These are phyloP conservation scores for Boletales sp. DNA, from an alignment of 768 basidiomycete genomes.

Conservation along the genomic window DNA sequence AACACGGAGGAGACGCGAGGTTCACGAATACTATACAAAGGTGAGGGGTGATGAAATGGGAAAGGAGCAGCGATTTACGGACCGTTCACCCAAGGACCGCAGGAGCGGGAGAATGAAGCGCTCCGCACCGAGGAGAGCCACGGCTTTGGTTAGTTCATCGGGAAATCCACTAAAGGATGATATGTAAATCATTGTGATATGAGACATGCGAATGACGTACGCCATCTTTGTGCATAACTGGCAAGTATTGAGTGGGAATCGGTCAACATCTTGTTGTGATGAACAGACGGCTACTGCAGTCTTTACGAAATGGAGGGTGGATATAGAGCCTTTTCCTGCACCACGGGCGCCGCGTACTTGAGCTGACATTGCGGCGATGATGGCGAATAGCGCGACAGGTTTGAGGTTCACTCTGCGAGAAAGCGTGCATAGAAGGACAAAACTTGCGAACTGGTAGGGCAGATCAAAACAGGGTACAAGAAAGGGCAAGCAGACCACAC, in stretches of 20 bases:
- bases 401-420: constrained; percentile 63
- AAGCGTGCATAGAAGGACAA: constrained; percentile 67
- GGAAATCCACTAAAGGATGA: constrained; percentile 38
- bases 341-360: constrained; percentile 36
- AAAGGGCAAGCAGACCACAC: constrained; percentile 19
- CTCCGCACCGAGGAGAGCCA: constrained; percentile 50
- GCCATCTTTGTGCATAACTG: constrained; percentile 43
- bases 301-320: constrained; percentile 58
- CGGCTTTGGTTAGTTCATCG: constrained; percentile 42
- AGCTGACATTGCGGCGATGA: constrained; percentile 51
- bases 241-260: constrained; percentile 37
- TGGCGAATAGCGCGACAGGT: constrained; percentile 53
- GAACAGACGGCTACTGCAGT: constrained; percentile 63
- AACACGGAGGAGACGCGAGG: constrained; percentile 25
- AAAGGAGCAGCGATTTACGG: constrained; percentile 23
- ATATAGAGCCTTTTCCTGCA: constrained; percentile 32
- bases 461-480: not conserved
- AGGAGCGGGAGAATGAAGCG: constrained; percentile 56
- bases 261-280: constrained; percentile 53
- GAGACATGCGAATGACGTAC: constrained; percentile 36
- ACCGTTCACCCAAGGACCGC: constrained; percentile 37
- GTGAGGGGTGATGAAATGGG: not conserved
- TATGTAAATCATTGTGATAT: not conserved
- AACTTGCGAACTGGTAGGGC: constrained; percentile 57
- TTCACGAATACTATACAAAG: constrained; percentile 30